Base-by-base conservation (phyloP, 2,329 filamentous ascomycete species). In the Penicillium sp. region DNA sequence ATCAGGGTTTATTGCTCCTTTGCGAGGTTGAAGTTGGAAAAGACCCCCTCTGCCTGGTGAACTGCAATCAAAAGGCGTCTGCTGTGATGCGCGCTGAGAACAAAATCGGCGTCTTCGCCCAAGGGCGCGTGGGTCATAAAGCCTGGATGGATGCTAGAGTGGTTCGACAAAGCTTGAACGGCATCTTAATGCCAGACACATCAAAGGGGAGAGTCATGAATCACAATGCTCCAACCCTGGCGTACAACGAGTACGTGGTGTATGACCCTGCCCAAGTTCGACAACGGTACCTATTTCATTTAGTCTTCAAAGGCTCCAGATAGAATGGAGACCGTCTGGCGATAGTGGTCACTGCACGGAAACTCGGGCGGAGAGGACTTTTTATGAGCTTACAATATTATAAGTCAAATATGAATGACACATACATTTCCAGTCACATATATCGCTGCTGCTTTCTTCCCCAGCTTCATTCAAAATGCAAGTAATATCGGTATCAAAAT, bases 221-320 rank as follows among this genome's bases (percentile, higher is more conserved):
- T 6, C n/a, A n/a, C n/a, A 8, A 13, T 3, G 5, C 29, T 32
- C 9, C 29, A 32, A n/a, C 9, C 27, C 33, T 48, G 13, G 37
- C 38, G 4, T 40, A 68, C 52, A 65, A 66, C 42, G 70, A 73
- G 56, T 72, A 72, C 48, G 66, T 73, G 39, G 68, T 64, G 34
- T 67, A 69, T 45, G 61, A 70, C 47, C 63, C 71, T 28, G 62
- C 65, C 33, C 70, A 73, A 58, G 59, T 73, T 45, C 63, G 61
- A 40, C 58, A 68, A 39, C 62, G 62, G 44, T 73, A 73, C 50
- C 54, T 73, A 44, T 54, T 71, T 13, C 58, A 62, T 18, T 59
- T 70, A 28, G 29, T 11, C 18, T 18, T 18, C 3, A 18, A 18
- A 18, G 18, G 1, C 18, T 18, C 18, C 18, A 18, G 18, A 18